A percentile compares a stretch with the other conserved stretches of the same genome.
Evolutionary conservation across 441 rosid species (phyloP).

Genomic region (Corymbia calophylla): DNA sequence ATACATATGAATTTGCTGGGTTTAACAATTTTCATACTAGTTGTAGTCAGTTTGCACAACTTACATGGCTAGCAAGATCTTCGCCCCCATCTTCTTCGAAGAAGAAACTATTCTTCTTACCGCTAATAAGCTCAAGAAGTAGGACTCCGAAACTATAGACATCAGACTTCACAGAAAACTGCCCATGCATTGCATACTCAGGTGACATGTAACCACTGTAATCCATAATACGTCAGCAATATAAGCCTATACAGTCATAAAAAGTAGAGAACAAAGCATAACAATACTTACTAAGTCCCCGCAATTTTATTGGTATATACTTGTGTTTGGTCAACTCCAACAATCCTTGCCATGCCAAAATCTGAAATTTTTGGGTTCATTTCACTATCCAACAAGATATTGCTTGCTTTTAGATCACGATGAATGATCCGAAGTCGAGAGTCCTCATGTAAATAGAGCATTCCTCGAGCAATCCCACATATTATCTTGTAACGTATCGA

Average conservation of each 20-base stretch:
- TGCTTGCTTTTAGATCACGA: neutral
- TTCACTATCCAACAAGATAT: neutral
- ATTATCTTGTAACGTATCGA: neutral
- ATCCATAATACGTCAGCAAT: neutral
- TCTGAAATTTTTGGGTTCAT: neutral
- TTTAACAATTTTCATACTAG: neutral
- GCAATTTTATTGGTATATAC: neutral
- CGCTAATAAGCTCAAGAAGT: neutral
- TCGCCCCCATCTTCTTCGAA: rapidly evolving
- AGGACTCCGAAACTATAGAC: neutral
- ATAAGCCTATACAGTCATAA: neutral
- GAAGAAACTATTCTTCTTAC: neutral
- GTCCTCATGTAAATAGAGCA: neutral
- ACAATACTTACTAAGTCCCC: neutral
- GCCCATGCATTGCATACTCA: neutral
- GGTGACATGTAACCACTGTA: neutral
- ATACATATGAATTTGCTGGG: neutral
- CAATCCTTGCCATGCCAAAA: neutral
- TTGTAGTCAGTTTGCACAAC: rapidly evolving
- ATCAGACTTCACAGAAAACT: neutral
- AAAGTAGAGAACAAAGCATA: neutral
- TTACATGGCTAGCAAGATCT: neutral
- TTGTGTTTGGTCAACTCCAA: rapidly evolving
- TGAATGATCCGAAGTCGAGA: neutral
- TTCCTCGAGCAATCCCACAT: neutral